phyloP scores from a whole-genome alignment of 2,329 filamentous ascomycete genomes.

The Monosporascus sp. region DNA sequence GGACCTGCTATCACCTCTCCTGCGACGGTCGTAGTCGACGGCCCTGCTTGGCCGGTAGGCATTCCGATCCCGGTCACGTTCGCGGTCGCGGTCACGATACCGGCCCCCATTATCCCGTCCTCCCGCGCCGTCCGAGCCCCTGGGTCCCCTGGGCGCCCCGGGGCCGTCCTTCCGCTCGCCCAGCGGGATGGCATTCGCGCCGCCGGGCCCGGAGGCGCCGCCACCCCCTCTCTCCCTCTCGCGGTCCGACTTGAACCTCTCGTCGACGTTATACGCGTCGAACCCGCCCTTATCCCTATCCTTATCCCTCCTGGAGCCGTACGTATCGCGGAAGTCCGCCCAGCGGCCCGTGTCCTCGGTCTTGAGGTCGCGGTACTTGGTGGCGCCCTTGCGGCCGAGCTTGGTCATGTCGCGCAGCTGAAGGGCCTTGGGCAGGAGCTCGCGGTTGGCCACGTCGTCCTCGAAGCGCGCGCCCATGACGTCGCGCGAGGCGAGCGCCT shows the following conservation, averaged over 20 bases:
- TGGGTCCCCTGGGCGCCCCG: conserved; percentile 34
- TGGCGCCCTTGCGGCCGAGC: conserved; percentile 85
- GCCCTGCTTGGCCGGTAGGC: conserved; percentile 24
- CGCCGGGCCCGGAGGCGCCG: conserved; percentile 39
- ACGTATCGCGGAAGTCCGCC: conserved; percentile 59
- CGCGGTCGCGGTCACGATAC: conserved; percentile 19
- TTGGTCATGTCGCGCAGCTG: conserved; percentile 92
- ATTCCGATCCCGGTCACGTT: conserved; percentile 26
- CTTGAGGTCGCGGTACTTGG: conserved; percentile 83
- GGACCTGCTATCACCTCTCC: conserved; percentile 26
- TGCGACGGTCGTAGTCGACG: conserved; percentile 27
- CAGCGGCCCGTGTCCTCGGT: conserved; percentile 87
- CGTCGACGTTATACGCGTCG: conserved; percentile 49
- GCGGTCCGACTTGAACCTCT: conserved; percentile 63
- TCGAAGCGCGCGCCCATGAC: conserved; percentile 79
- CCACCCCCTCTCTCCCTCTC: conserved; percentile 37
- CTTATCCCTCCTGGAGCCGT: conserved; percentile 18
- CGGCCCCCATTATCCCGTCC: conserved; percentile 17
- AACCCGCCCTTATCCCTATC: conserved; percentile 31
- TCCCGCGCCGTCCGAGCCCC: conserved; percentile 24
- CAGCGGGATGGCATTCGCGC: conserved; percentile 67
- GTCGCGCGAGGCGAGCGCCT: conserved; percentile 74
- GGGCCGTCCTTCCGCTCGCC: conserved; percentile 51
- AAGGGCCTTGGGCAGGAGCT: conserved; percentile 83
- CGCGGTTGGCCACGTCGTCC: conserved; percentile 78